These are phyloP conservation scores for Trichocomaceae sp. DNA, from an alignment of 2,329 filamentous ascomycete species.

Conservation along the genomic window DNA sequence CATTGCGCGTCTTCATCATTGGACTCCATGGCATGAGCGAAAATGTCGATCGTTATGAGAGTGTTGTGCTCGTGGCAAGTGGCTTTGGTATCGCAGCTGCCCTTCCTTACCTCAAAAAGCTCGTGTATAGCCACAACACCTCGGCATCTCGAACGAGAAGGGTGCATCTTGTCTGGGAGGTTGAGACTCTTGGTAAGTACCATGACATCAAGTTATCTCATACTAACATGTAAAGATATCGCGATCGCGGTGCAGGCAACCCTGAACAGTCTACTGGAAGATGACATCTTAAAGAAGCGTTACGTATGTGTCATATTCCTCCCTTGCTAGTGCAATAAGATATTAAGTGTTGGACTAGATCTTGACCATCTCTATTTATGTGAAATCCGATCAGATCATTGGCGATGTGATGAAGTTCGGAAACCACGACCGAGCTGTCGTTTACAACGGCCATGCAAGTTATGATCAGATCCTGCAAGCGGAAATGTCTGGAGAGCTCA, in stretches of 20 bases:
- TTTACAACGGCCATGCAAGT: slow-evolving; percentile 19
- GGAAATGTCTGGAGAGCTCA: slow-evolving; percentile 19
- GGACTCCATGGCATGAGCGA: no score
- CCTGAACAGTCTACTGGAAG: slow-evolving; percentile 20
- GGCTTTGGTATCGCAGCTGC: no score
- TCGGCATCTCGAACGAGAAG: no score
- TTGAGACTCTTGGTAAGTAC: slow-evolving; percentile 17
- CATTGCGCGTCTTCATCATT: neutral
- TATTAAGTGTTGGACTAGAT: slow-evolving; percentile 16
- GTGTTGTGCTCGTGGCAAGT: no score
- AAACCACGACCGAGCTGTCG: slow-evolving; percentile 18
- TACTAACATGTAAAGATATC: slow-evolving; percentile 14
- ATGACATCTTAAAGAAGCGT: slow-evolving; percentile 21
- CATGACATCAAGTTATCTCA: neutral
- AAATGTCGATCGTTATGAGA: no score
- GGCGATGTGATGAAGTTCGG: slow-evolving; percentile 16
- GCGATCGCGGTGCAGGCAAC: slow-evolving; percentile 15
- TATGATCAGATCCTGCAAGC: slow-evolving; percentile 18
- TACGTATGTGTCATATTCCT: slow-evolving; percentile 19
- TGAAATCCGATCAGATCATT: slow-evolving; percentile 16
- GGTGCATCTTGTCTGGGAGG: no score
- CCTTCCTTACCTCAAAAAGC: no score
- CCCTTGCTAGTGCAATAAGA: neutral
- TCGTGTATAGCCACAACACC: no score
- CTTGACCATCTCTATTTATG: slow-evolving; percentile 22